A percentile compares a stretch with the other conserved stretches of the same genome.
phyloP scores from a whole-genome alignment of 73 alveolate species.

The Tetrahymena borealis region DNA sequence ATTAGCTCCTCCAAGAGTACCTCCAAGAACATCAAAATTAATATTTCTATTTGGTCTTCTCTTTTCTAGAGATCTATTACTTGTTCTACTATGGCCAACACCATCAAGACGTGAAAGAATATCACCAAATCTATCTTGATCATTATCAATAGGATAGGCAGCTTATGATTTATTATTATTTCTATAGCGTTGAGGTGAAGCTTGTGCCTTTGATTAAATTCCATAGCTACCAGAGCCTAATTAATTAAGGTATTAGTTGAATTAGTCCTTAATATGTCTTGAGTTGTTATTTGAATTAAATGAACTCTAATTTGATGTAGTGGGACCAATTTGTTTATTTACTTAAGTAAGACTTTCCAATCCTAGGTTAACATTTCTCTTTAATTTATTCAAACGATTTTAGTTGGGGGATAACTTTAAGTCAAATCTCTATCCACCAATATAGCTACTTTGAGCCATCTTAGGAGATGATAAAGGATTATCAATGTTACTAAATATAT shows the following conservation, averaged over 20 bases:
- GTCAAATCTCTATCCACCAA: background rate
- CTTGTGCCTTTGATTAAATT: background rate
- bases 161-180: background rate
- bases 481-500: background rate
- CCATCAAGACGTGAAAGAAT: background rate
- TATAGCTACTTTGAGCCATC: background rate
- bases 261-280: background rate
- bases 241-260: background rate
- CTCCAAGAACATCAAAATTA: background rate
- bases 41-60: background rate
- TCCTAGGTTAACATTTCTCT: background rate
- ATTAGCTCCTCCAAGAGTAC: background rate
- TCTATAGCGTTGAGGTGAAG: background rate
- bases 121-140: background rate
- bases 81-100: background rate
- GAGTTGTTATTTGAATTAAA: background rate
- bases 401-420: background rate
- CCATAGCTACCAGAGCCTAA: background rate
- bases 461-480: background rate
- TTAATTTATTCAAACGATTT: background rate
- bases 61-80: background rate
- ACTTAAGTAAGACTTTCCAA: background rate
- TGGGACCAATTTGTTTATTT: background rate
- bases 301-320: background rate
- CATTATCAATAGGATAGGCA: background rate